These are phyloP conservation scores for Blastobotrys americana DNA, from an alignment of 805 yeast species.

Conservation along the genomic window DNA sequence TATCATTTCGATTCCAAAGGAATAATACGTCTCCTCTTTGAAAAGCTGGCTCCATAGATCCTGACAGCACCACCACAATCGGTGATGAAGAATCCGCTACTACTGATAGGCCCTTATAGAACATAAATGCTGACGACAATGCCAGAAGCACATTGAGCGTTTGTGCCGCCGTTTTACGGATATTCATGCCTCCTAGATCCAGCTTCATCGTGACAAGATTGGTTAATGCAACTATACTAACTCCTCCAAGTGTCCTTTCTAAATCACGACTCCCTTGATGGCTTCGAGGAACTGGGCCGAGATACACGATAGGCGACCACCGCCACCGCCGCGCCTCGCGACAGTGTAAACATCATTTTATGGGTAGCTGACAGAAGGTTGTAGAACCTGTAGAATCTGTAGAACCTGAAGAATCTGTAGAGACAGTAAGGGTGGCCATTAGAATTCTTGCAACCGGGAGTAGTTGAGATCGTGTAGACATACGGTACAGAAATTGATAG, in stretches of 20 bases:
- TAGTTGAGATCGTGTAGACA: too few species aligned
- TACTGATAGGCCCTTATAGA: conserved; percentile 78
- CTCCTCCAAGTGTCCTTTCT: too few species aligned
- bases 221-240: neutral
- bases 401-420: too few species aligned
- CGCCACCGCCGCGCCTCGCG: too few species aligned
- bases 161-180: conserved; percentile 34
- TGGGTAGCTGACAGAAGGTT: too few species aligned
- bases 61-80: conserved; percentile 91
- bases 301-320: too few species aligned
- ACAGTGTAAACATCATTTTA: too few species aligned
- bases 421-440: too few species aligned
- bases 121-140: conserved; percentile 80
- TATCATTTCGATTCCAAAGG: conserved; percentile 74
- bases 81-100: conserved; percentile 83
- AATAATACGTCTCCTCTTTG: conserved; percentile 94
- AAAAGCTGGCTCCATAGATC: conserved; percentile 99
- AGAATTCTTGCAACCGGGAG: too few species aligned
- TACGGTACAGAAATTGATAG: too few species aligned
- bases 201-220: conserved; percentile 4
- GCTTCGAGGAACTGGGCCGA: neutral
- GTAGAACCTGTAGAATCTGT: too few species aligned
- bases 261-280: too few species aligned
- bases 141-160: conserved; percentile 68
- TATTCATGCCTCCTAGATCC: neutral